These are phyloP conservation scores for Aureobasidium sp. DNA, from an alignment of 2,329 filamentous ascomycete genomes.

Conservation along the genomic window DNA sequence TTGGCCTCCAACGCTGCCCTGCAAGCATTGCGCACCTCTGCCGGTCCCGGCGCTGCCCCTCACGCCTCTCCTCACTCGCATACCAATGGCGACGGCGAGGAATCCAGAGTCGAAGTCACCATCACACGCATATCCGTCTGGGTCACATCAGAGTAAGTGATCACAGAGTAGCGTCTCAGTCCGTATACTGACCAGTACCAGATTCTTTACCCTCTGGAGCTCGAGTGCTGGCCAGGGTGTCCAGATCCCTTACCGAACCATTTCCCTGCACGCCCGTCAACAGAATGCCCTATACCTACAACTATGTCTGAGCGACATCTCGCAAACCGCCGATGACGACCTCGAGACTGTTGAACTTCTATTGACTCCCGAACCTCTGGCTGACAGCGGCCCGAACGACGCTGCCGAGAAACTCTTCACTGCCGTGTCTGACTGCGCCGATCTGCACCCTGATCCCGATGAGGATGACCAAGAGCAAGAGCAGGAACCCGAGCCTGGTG, in stretches of 20 bases:
- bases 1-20: slow-evolving; percentile 42
- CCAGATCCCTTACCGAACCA: slow-evolving; percentile 65
- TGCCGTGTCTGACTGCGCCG: slow-evolving; percentile 67
- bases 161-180: background rate
- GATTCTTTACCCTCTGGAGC: slow-evolving; percentile 59
- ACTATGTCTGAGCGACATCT: slow-evolving; percentile 54
- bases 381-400: slow-evolving; percentile 21
- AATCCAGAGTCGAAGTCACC: slow-evolving; percentile 22
- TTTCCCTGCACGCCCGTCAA: slow-evolving; percentile 70
- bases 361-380: slow-evolving; percentile 45
- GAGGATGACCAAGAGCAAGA: slow-evolving; percentile 49
- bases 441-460: slow-evolving; percentile 66
- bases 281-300: slow-evolving; percentile 59
- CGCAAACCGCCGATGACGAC: slow-evolving; percentile 54
- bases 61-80: slow-evolving; percentile 20
- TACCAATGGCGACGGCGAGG: slow-evolving; percentile 20
- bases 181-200: slow-evolving; percentile 21
- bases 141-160: slow-evolving; percentile 40
- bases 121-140: slow-evolving; percentile 39
- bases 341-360: slow-evolving; percentile 62
- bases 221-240: slow-evolving; percentile 51
- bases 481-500: slow-evolving; percentile 59
- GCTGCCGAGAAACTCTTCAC: slow-evolving; percentile 51
- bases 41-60: slow-evolving; percentile 25
- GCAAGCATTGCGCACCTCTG: slow-evolving; percentile 40